Evolutionary conservation across 371 early-diverging fungal genomes (phyloP).

Genomic region (Mucor racemosus): DNA sequence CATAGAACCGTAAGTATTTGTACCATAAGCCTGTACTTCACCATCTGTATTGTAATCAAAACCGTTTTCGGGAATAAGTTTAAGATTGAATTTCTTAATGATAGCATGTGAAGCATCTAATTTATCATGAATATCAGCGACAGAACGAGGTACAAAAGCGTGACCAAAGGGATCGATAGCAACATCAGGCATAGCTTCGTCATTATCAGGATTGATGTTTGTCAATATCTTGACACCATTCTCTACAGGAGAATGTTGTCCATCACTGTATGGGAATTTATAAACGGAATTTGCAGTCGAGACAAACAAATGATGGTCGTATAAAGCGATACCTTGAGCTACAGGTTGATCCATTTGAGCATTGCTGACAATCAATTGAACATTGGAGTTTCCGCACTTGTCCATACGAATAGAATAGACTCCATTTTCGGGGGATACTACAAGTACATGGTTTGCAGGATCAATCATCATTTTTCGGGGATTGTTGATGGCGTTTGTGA

Average conservation of each 20-base stretch:
- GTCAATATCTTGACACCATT: conserved; percentile 32
- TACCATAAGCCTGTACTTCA: conserved; percentile 40
- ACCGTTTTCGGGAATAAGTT: conserved; percentile 35
- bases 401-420: conserved; percentile 50
- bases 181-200: conserved; percentile 29
- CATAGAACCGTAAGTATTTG: conserved; percentile 43
- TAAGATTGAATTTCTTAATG: conserved; percentile 51
- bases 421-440: conserved; percentile 33
- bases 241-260: conserved; percentile 39
- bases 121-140: conserved; percentile 16
- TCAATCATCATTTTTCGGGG: conserved; percentile 47
- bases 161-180: conserved; percentile 48
- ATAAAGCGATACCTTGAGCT: conserved; percentile 34
- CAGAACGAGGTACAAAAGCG: conserved; percentile 38
- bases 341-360: conserved; percentile 20
- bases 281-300: conserved; percentile 38
- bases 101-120: conserved; percentile 29
- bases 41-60: conserved; percentile 47
- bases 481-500: conserved; percentile 31
- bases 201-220: conserved; percentile 29
- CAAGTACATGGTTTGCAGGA: conserved; percentile 42
- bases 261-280: conserved; percentile 48
- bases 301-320: conserved; percentile 35
- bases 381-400: conserved; percentile 44
- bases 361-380: conserved; percentile 23